phyloP scores from a whole-genome alignment of 495 filamentous ascomycete genomes.

The Ramalina peruviana region DNA sequence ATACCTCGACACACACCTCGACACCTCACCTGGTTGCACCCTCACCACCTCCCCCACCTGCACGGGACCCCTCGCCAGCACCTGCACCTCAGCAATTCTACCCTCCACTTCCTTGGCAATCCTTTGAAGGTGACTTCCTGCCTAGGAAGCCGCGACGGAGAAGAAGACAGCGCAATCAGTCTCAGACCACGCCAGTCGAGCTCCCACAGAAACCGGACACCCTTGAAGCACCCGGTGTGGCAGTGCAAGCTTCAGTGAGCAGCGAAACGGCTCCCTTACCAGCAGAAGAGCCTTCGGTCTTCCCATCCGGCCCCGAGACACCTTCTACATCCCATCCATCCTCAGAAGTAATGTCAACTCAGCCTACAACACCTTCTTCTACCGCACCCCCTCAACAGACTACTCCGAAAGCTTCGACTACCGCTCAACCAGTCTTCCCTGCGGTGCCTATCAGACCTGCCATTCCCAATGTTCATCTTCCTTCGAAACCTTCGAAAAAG shows the following conservation, averaged over 20 bases:
- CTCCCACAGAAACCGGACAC: conserved; percentile 10
- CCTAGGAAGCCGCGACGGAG: conserved; percentile 23
- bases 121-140: conserved; percentile 54
- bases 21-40: conserved; percentile 26
- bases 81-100: conserved; percentile 31
- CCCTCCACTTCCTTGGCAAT: conserved; percentile 72
- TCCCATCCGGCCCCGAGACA: conserved; percentile 45
- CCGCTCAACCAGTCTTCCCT: conserved; percentile 33
- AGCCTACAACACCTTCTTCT: conserved; percentile 60
- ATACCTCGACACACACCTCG: conserved; percentile 19
- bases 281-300: conserved; percentile 20
- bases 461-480: conserved; percentile 39
- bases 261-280: conserved; percentile 17
- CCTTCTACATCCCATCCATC: conserved; percentile 51
- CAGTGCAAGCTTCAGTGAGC: conserved; percentile 17
- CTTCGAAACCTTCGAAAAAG: conserved; percentile 30
- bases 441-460: conserved; percentile 55
- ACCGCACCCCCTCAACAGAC: conserved; percentile 19
- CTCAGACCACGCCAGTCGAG: conserved; percentile 11
- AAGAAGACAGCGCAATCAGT: conserved; percentile 13
- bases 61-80: conserved; percentile 14
- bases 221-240: background rate
- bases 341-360: conserved; percentile 51
- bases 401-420: conserved; percentile 29
- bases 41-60: conserved; percentile 51